These are phyloP conservation scores for Dicorynia guianensis DNA, from an alignment of 306 rosid genomes.

Conservation along the genomic window DNA sequence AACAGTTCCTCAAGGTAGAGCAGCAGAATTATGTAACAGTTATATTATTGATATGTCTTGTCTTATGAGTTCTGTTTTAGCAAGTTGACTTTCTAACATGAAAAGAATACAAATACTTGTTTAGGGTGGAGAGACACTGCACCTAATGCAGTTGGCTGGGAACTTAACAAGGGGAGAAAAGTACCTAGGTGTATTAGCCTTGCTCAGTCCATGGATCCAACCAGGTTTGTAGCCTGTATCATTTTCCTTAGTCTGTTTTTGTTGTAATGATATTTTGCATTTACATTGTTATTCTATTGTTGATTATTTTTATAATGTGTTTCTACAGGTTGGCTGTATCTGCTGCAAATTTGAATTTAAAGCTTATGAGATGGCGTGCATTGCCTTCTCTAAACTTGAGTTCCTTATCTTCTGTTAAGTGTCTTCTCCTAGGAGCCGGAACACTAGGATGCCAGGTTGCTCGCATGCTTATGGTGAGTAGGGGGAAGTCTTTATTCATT, in stretches of 20 bases:
- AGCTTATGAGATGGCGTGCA: constrained; percentile 99
- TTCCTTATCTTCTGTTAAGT: constrained; percentile 77
- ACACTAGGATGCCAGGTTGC: constrained; percentile 99
- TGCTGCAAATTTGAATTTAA: constrained; percentile 97
- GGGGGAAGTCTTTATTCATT: constrained; percentile 21
- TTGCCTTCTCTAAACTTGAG: constrained; percentile 82
- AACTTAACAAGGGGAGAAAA: constrained; percentile 76
- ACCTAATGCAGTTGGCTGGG: constrained; percentile 94
- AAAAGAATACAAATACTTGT: constrained; percentile 25
- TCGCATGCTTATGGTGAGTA: constrained; percentile 96
- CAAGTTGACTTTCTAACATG: constrained; percentile 38
- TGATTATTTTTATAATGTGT: constrained; percentile 23
- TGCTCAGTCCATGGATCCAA: constrained; percentile 95
- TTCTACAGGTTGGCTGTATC: constrained; percentile 89
- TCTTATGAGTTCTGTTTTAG: constrained; percentile 24
- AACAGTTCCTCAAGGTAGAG: constrained; percentile 70
- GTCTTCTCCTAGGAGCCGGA: constrained; percentile 98
- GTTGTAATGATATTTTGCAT: constrained; percentile 10
- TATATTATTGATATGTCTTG: constrained; percentile 31
- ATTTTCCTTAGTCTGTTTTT: constrained; percentile 6
- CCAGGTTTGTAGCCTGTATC: constrained; percentile 57
- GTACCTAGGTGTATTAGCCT: constrained; percentile 78
- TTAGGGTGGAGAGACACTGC: constrained; percentile 64
- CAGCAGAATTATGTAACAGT: constrained; percentile 39
- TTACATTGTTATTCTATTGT: constrained; percentile 22